A percentile compares a stretch with the other conserved stretches of the same genome.
phyloP scores from a whole-genome alignment of 306 rosid species.

The Castanea mollissima region DNA sequence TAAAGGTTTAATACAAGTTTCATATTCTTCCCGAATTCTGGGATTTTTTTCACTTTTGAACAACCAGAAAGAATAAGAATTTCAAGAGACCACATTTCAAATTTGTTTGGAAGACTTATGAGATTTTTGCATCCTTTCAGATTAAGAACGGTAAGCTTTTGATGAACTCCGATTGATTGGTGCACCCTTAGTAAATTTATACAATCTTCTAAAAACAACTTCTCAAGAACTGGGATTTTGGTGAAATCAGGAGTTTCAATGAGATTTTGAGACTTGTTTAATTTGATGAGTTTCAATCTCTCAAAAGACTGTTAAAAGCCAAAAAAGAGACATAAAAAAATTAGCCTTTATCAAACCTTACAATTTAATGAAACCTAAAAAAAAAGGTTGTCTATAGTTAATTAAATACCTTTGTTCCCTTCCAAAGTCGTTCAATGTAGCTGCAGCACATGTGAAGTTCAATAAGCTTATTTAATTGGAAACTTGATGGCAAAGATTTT shows the following conservation, averaged over 20 bases:
- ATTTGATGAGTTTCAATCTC: neutral
- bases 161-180: neutral
- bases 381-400: too few relatives aligned
- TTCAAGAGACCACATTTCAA: neutral
- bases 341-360: too few relatives aligned
- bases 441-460: too few relatives aligned
- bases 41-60: neutral
- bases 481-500: too few relatives aligned
- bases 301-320: too few relatives aligned
- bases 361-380: too few relatives aligned
- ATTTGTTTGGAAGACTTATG: neutral
- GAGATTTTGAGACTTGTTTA: neutral
- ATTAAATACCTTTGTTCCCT: too few relatives aligned
- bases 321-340: too few relatives aligned
- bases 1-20: too few relatives aligned
- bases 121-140: neutral
- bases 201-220: neutral
- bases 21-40: neutral
- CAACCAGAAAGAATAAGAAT: neutral
- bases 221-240: neutral
- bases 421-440: too few relatives aligned
- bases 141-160: neutral
- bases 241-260: neutral
- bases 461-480: too few relatives aligned
- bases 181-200: neutral